phyloP scores from a whole-genome alignment of 306 rosid genomes.

The Urtica urens region DNA sequence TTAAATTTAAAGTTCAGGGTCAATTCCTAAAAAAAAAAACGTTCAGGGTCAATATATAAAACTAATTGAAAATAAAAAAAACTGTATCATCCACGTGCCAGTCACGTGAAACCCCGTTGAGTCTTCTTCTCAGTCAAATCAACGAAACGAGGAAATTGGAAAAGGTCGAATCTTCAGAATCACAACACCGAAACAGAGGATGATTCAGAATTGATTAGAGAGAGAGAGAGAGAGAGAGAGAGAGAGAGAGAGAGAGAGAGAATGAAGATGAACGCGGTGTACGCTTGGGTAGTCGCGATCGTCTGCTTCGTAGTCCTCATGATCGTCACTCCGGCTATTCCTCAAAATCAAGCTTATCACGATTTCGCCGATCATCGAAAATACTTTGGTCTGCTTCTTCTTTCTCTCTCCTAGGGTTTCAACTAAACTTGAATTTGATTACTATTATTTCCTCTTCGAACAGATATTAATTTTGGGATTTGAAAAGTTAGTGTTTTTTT shows the following conservation, averaged over 20 bases:
- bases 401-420: constrained; percentile 7
- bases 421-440: too few relatives aligned
- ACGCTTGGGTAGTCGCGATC: constrained; percentile 41
- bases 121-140: too few relatives aligned
- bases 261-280: constrained; percentile 44
- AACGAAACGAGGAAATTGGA: not conserved
- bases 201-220: not conserved
- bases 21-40: too few relatives aligned
- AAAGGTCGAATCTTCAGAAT: not conserved
- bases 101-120: too few relatives aligned
- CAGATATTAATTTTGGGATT: too few relatives aligned
- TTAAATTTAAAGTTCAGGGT: too few relatives aligned
- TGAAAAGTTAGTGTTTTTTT: too few relatives aligned
- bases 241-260: not conserved
- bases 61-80: too few relatives aligned
- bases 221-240: not conserved
- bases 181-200: not conserved
- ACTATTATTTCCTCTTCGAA: too few relatives aligned
- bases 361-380: constrained; percentile 75
- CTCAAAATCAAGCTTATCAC: constrained; percentile 69
- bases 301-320: constrained; percentile 54
- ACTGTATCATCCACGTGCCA: too few relatives aligned
- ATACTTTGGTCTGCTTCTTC: constrained; percentile 41
- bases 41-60: too few relatives aligned
- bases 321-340: constrained; percentile 68